Evolutionary conservation across 345 rosid species (phyloP).

Genomic region (Citrus glauca): DNA sequence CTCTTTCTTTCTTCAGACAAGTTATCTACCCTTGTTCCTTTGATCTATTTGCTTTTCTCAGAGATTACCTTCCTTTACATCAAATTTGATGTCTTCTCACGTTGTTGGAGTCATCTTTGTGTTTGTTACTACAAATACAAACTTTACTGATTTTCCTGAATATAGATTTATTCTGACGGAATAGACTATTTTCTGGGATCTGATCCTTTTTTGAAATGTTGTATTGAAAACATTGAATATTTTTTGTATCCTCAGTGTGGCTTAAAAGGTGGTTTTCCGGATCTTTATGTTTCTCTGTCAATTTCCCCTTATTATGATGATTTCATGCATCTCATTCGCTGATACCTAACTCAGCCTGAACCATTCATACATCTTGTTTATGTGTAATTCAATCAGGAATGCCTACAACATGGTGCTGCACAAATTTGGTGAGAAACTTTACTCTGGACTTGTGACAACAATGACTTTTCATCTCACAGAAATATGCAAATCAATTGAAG

Average conservation of each 20-base stretch:
- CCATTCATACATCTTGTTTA: conserved; percentile 3
- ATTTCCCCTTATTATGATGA: not conserved
- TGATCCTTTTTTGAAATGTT: not conserved
- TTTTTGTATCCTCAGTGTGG: not conserved
- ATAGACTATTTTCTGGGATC: not conserved
- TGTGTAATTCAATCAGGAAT: conserved; percentile 31
- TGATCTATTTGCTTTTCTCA: not conserved
- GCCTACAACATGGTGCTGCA: conserved; percentile 80
- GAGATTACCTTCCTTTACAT: not conserved
- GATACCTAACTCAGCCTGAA: not conserved
- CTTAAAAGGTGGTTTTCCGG: not conserved
- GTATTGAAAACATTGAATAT: not conserved
- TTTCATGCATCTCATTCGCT: not conserved
- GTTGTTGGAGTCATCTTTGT: not conserved
- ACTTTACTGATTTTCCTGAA: not conserved
- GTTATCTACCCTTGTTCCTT: not conserved
- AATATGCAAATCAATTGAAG: conserved; percentile 50
- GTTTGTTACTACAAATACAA: not conserved
- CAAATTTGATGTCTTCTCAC: not conserved
- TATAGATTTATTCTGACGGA: not conserved
- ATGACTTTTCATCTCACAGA: conserved; percentile 63
- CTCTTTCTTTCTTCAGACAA: too few species aligned
- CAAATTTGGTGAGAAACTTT: conserved; percentile 67
- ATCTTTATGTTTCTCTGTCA: not conserved
- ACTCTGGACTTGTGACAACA: conserved; percentile 53